Evolutionary conservation across 176 grass and related monocot genomes (phyloP).

Genomic region (Oryza meyeriana): DNA sequence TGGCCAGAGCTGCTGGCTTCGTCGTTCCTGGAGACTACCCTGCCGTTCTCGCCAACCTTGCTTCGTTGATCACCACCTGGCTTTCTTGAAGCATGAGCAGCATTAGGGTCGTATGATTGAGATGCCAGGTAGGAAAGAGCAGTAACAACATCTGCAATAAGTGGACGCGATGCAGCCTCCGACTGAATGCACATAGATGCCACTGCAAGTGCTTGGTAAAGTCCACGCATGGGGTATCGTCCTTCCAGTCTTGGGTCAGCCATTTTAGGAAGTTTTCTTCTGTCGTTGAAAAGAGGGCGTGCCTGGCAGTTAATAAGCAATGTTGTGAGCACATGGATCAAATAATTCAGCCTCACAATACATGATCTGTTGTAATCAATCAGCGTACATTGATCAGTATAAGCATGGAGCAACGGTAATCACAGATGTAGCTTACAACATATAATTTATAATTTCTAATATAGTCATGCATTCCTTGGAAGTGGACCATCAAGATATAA

Average conservation of each 20-base stretch:
- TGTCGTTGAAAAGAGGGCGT: slow-evolving; percentile 77
- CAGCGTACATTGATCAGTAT: not conserved
- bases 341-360: not conserved
- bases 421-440: not conserved
- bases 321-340: not conserved
- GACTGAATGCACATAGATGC: slow-evolving; percentile 95
- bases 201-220: slow-evolving; percentile 88
- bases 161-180: slow-evolving; percentile 73
- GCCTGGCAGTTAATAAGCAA: slow-evolving; percentile 39
- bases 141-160: slow-evolving; percentile 85
- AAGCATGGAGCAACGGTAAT: not conserved
- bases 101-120: slow-evolving; percentile 50
- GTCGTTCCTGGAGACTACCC: slow-evolving; percentile 26
- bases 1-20: slow-evolving; percentile 39
- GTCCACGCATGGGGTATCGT: slow-evolving; percentile 77
- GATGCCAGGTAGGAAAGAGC: slow-evolving; percentile 84
- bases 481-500: not conserved
- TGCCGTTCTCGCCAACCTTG: slow-evolving; percentile 35
- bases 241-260: slow-evolving; percentile 79
- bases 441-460: too few relatives aligned
- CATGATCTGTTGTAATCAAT: not conserved
- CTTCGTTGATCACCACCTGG: slow-evolving; percentile 34
- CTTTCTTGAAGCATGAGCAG: slow-evolving; percentile 35
- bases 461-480: not conserved
- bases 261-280: slow-evolving; percentile 83